Evolutionary conservation across 228 moss, liverwort and hornwort genomes (phyloP).

Genomic region (Sphagnum magellanicum): DNA sequence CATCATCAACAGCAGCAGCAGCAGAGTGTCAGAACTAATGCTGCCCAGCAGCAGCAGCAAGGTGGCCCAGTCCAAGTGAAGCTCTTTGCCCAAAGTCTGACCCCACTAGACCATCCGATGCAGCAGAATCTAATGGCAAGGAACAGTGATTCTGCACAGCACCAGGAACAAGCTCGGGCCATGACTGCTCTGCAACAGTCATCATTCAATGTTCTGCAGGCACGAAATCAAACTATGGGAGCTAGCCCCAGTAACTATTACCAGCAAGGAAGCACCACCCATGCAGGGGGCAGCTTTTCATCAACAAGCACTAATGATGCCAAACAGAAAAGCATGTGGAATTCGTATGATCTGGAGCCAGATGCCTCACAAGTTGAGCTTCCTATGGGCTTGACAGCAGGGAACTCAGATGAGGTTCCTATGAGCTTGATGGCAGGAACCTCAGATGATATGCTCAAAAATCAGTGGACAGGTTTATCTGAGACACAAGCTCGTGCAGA

Average conservation of each 20-base stretch:
- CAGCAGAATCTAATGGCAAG: conserved; percentile 45
- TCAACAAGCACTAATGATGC: conserved; percentile 51
- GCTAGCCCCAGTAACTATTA: conserved; percentile 43
- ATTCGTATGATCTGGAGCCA: conserved; percentile 51
- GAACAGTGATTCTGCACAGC: conserved; percentile 43
- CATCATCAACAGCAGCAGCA: conserved; percentile 2
- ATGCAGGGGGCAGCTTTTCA: conserved; percentile 56
- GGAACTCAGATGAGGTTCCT: neutral
- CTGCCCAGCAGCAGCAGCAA: conserved; percentile 22
- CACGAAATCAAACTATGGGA: conserved; percentile 39
- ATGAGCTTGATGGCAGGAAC: conserved; percentile 13
- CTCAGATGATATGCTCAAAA: conserved; percentile 48
- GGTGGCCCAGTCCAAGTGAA: conserved; percentile 40
- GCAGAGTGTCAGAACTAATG: conserved; percentile 34
- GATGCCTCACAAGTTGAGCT: conserved; percentile 65
- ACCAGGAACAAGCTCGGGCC: conserved; percentile 48
- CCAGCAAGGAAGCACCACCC: conserved; percentile 42
- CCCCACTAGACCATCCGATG: conserved; percentile 34
- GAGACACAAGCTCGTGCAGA: conserved; percentile 53
- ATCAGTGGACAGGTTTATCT: conserved; percentile 58
- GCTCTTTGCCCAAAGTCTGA: conserved; percentile 50
- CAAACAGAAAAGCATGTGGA: conserved; percentile 70
- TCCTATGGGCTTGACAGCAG: conserved; percentile 25
- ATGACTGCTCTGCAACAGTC: conserved; percentile 47
- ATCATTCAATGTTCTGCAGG: conserved; percentile 29